These are phyloP conservation scores for Pyrenochaeta sp. DNA, from an alignment of 2,329 filamentous ascomycete genomes.

Conservation along the genomic window DNA sequence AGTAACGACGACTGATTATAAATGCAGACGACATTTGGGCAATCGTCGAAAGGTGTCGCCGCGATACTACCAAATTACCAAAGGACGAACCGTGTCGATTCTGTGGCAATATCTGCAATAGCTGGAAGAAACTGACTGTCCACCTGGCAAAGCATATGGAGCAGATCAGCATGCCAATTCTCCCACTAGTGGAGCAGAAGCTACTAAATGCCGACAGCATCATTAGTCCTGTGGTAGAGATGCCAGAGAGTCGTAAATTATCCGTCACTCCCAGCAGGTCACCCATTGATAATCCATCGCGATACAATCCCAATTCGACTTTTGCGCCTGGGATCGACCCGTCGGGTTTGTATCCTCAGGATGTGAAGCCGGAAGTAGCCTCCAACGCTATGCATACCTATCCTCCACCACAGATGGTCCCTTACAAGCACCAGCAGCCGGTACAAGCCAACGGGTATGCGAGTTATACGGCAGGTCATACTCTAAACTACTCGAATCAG, in stretches of 20 bases:
- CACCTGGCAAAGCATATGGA: constrained; percentile 96
- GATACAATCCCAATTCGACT: constrained; percentile 39
- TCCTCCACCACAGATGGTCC: constrained; percentile 47
- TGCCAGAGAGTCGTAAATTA: constrained; percentile 45
- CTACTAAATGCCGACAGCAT: constrained; percentile 48
- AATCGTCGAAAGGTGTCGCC: constrained; percentile 79
- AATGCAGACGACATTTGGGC: constrained; percentile 72
- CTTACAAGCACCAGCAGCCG: constrained; percentile 27
- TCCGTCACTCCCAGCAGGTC: constrained; percentile 37
- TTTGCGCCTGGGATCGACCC: constrained; percentile 45
- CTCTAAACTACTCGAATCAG: constrained; percentile 31
- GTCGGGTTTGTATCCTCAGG: constrained; percentile 34
- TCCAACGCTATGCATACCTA: constrained; percentile 49
- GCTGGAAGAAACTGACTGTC: constrained; percentile 94
- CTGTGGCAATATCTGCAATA: constrained; percentile 80
- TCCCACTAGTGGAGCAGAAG: constrained; percentile 57
- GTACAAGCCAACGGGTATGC: constrained; percentile 30
- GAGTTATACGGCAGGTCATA: constrained; percentile 27
- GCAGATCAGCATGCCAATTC: constrained; percentile 82
- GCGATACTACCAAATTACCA: constrained; percentile 71
- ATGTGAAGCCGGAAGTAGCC: constrained; percentile 26
- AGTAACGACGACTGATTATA: constrained; percentile 18
- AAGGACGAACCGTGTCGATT: constrained; percentile 85
- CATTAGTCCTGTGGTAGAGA: constrained; percentile 49
- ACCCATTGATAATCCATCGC: constrained; percentile 41